Base-by-base conservation (phyloP, 768 basidiomycete species). In the Tulasnella sp. region DNA sequence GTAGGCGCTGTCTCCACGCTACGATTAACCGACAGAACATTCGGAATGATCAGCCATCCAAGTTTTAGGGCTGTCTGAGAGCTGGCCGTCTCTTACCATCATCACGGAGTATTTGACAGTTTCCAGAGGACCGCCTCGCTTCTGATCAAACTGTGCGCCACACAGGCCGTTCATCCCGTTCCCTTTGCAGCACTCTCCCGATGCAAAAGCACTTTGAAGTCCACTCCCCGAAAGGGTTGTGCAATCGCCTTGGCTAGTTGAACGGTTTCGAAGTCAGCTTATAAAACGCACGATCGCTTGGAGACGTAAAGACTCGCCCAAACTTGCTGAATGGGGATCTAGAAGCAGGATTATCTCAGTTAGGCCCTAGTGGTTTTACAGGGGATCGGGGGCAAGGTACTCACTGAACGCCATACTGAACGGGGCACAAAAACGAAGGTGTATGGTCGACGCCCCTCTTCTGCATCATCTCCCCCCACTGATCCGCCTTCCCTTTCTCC, bases 381-480 rank as follows among this genome's bases (percentile, higher is more conserved):
- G 31, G 22, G 12, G 5, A 15, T 29, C 17, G 1, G 11, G 19
- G 7, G n/a, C 7, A 8, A 3, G 15, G 9, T 31, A 74, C 73
- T 52, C 19, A 74, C 73, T 19, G 37, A 17, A 52, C 73, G 19
- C 73, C 73, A 29, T 74, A 74, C 52, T 49, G n/a, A 37, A 74
- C 73, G 2, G 73, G 73, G 31, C 73, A 52, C 34, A 74, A 58
- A 25, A 74, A 74, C 2, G 73, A 49, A 2, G 45, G 52, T 15
- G 45, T 64, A 74, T 74, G 73, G 39, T 76, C 75, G 45, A 74
- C 38, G 45, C 14, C n/a, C 42, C 78, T 74, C 67, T 76, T 42
- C 36, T 42, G 58, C 37, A 67, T 34, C 42, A 77, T 40, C 25
- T 39, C 72, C 67, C 64, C 58, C 77, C 77, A 79, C 25, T 64